Evolutionary conservation across 1,284 basidiomycete species (phyloP).

Genomic region (Fomitopsis palustris): DNA sequence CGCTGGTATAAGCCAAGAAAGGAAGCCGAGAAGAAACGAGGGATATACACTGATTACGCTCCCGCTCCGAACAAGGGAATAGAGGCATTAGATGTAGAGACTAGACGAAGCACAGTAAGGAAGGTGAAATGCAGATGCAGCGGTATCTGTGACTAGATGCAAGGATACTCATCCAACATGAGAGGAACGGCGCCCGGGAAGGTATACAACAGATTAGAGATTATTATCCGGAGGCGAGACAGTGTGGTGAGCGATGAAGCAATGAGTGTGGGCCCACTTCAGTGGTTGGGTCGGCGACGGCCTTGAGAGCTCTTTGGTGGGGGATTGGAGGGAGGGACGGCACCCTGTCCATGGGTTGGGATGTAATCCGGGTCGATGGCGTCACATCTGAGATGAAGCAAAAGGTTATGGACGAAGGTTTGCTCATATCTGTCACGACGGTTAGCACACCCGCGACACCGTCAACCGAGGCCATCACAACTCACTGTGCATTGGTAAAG

Average conservation of each 20-base stretch:
- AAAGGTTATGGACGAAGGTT: constrained; percentile 79
- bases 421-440: constrained; percentile 74
- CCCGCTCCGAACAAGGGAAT: neutral
- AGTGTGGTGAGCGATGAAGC: neutral
- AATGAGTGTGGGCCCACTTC: constrained; percentile 8
- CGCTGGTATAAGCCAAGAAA: neutral
- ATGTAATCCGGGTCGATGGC: constrained; percentile 72
- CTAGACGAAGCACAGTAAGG: neutral
- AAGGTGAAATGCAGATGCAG: neutral
- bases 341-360: constrained; percentile 74
- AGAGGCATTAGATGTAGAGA: neutral
- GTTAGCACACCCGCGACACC: constrained; percentile 10
- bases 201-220: constrained; percentile 1
- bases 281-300: constrained; percentile 40
- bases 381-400: constrained; percentile 74
- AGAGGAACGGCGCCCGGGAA: neutral
- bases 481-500: constrained; percentile 85
- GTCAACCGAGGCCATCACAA: constrained; percentile 13
- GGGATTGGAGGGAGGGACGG: constrained; percentile 38
- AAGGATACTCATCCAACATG: constrained; percentile 1
- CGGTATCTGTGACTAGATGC: neutral
- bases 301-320: constrained; percentile 43
- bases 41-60: neutral
- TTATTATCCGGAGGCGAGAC: neutral
- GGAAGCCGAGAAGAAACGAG: neutral